These are phyloP conservation scores for Nigrograna mackinnonii DNA, from an alignment of 2,329 filamentous ascomycete genomes.

Conservation along the genomic window DNA sequence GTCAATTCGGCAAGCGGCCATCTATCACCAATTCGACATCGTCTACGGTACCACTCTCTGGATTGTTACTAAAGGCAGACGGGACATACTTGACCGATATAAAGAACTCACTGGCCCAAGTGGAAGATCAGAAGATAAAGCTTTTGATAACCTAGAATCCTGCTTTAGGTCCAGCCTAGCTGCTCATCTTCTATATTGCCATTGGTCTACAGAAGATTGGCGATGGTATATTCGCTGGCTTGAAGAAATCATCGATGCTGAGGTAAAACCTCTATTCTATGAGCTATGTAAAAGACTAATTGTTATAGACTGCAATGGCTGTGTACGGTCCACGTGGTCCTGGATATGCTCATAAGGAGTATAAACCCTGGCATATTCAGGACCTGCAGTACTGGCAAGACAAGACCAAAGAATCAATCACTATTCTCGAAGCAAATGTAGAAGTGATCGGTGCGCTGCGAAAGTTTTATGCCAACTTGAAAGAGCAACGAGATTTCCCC, in stretches of 20 bases:
- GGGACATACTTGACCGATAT: constrained; percentile 19
- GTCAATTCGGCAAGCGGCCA: constrained; percentile 42
- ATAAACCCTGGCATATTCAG: constrained; percentile 31
- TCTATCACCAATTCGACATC: constrained; percentile 48
- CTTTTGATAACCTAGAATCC: constrained; percentile 31
- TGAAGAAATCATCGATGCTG: constrained; percentile 36
- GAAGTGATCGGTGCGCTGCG: constrained; percentile 34
- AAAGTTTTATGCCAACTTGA: constrained; percentile 20
- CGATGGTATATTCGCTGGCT: constrained; percentile 46
- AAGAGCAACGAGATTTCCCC: constrained; percentile 18
- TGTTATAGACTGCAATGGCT: constrained; percentile 14
- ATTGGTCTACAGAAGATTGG: constrained; percentile 50
- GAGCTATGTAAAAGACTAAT: constrained; percentile 1
- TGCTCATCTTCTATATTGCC: constrained; percentile 42
- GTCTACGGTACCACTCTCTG: constrained; percentile 41
- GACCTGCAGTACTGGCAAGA: constrained; percentile 43
- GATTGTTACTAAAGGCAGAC: constrained; percentile 45
- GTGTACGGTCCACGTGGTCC: constrained; percentile 15
- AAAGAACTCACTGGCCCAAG: constrained; percentile 34
- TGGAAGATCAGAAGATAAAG: constrained; percentile 33
- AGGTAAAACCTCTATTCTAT: constrained; percentile 17
- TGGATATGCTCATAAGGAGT: constrained; percentile 13
- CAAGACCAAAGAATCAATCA: constrained; percentile 37
- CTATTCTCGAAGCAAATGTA: constrained; percentile 43
- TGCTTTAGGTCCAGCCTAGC: constrained; percentile 43